These are phyloP conservation scores for Medakamo hakoo DNA, from an alignment of 139 green algal genomes.

Conservation along the genomic window DNA sequence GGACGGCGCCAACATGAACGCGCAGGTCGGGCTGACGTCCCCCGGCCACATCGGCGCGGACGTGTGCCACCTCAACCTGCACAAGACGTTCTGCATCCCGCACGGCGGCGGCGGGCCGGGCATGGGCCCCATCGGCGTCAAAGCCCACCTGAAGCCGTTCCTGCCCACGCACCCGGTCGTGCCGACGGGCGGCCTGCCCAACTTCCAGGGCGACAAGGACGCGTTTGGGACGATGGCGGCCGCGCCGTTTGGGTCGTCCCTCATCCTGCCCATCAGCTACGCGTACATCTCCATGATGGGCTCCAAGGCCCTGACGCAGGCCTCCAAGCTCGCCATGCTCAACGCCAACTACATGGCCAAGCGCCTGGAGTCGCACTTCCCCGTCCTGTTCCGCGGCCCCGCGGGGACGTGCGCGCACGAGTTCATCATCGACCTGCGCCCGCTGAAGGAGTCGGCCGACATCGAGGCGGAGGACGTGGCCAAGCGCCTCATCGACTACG, in stretches of 20 bases:
- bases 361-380: constrained; percentile 64
- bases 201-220: constrained; percentile 34
- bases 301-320: constrained; percentile 58
- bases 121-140: constrained; percentile 84
- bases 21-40: constrained; percentile 90
- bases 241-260: constrained; percentile 82
- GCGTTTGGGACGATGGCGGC: constrained; percentile 86
- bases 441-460: constrained; percentile 64
- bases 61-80: constrained; percentile 98
- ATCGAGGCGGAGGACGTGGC: constrained; percentile 89
- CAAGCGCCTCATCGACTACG: constrained; percentile 98
- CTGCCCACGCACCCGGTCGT: constrained; percentile 86
- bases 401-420: constrained; percentile 94
- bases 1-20: constrained; percentile 99
- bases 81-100: constrained; percentile 99
- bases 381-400: constrained; percentile 69
- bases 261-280: constrained; percentile 97
- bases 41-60: constrained; percentile 96
- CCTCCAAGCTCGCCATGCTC: constrained; percentile 72
- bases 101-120: constrained; percentile 86
- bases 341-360: constrained; percentile 99
- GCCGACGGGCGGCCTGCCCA: constrained; percentile 51
- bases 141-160: constrained; percentile 93
- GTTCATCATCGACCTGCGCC: constrained; percentile 95
- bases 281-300: constrained; percentile 99